Base-by-base conservation (phyloP, 495 filamentous ascomycete species). In the Podospora sp. region DNA sequence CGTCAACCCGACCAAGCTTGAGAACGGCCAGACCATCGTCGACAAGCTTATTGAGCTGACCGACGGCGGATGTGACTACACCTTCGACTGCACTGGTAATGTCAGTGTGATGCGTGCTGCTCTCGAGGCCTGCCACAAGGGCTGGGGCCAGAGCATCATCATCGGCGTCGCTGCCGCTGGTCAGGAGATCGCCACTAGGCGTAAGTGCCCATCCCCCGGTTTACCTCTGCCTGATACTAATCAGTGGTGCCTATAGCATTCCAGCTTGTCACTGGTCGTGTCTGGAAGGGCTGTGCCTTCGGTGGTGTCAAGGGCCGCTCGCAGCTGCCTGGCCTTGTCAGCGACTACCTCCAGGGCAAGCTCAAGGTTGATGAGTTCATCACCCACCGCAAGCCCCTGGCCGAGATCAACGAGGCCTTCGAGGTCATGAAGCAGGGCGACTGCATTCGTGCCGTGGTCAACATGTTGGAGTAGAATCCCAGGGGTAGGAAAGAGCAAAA, bases 291-390 rank as follows among this genome's bases (percentile, higher is more conserved):
- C 66, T 97, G 94, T 76, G 95, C 95, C 26, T 99, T 99, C 73
- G 95, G 95, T 69, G 95, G 95, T 67, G 93, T 99, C 84, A 99
- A 99, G 85, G 95, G 95, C 67, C 93, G 95, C 72, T 87, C 91
- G 27, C 95, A 99, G 81, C 87, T 99, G 58, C 92, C 91, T 36
- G 90, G 85, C 62, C 87, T 99, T 27, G 94, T 99, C 6, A 84
- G 89, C 62, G 96, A 98, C 78, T 99, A 99, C 78, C 85, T 96
- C 77, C 83, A 83, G 25, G 93, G 93, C 68, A 86, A 91, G 73
- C 87, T 99, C 74, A 98, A 97, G 91, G 94, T 99, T 50, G 96
- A 99, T 74, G 95, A 99, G 83, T 98, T 98, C 84, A 98, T 99
- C 81, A 99, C 95, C 29, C 96, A 99, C 84, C 89, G 95, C 53